Conservation (phyloP, 2,329 filamentous ascomycete species). For the Calonectria fujianensis region DNA sequence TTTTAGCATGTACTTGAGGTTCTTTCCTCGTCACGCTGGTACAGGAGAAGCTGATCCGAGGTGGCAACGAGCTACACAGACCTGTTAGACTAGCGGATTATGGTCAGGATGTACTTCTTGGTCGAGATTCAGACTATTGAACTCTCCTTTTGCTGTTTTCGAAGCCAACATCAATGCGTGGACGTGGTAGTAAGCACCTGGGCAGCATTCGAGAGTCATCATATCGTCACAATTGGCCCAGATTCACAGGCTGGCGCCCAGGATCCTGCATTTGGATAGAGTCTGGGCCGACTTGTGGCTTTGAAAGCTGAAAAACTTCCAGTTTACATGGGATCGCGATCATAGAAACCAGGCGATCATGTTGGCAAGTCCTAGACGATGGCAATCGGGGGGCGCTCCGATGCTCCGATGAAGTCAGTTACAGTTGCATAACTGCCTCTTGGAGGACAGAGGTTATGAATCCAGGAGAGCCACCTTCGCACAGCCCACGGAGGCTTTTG, state of each 20-base stretch:
- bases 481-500: not conserved
- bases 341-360: conserved; percentile 13
- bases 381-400: not conserved
- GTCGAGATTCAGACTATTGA: conserved; percentile 38
- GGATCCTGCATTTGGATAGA: not conserved
- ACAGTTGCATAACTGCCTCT: not conserved
- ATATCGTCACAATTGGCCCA: not conserved
- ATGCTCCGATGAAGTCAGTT: not conserved
- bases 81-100: not conserved
- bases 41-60: not conserved
- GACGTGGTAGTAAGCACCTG: not conserved
- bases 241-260: not conserved
- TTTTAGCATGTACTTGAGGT: rapidly evolving
- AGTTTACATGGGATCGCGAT: not conserved
- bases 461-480: not conserved
- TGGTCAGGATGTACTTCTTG: not conserved
- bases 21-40: not conserved
- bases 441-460: not conserved
- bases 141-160: conserved; percentile 25
- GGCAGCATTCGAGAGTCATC: not conserved
- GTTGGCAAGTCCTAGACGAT: not conserved
- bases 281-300: not conserved
- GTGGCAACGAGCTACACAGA: not conserved
- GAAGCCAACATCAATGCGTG: not conserved
- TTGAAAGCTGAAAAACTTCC: not conserved